Base-by-base conservation (phyloP, 106 monocot species). In the Dendrobium nobile region DNA sequence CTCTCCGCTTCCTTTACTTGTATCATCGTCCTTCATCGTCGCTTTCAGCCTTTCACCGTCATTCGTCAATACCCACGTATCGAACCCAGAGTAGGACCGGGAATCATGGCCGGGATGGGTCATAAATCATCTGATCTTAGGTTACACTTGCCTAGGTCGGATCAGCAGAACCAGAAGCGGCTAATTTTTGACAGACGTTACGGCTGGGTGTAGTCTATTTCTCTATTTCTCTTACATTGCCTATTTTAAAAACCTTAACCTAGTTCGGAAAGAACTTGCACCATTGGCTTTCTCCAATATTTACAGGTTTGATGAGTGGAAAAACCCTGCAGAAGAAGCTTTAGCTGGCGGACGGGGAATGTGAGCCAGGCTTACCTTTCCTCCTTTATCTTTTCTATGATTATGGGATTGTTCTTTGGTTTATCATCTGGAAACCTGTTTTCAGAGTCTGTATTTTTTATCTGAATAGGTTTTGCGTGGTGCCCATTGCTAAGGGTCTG, bases 301-400 rank as follows among this genome's bases (percentile, higher is more conserved):
- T 22, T 78, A 6, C 85, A 93, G 93, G 18, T 81, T 88, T n/a
- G 93, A 93, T 78, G 90, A 93, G 72, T 93, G 93, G 90, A 93
- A 83, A 82, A 85, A 90, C 37, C 93, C 93, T 18, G 86, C 87
- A 17, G 90, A 84, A 79, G 90, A 93, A 75, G 90, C 90, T 17
- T 77, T 93, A 65, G 93, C 93, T 55, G 90, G 88, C 41, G 93
- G 93, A 54, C 88, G 93, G 82, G 93, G 93, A 84, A 88, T 88
- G 93, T 93, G 45, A 76, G 90, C 72, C 20, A 47, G 15, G 47
- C 44, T 47, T 65, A 47, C 24, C 19, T 4, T 70, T 67, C 19
- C 48, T 16, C 5, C 9, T n/a, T 48, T 59, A 3, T 8, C 0
- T 79, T 3, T 64, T 18, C 26, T 56, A 75, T 51, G 45, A 70